A percentile compares a stretch with the other conserved stretches of the same genome.
Evolutionary conservation across 306 rosid species (phyloP).

Genomic region (Medicago arabica): DNA sequence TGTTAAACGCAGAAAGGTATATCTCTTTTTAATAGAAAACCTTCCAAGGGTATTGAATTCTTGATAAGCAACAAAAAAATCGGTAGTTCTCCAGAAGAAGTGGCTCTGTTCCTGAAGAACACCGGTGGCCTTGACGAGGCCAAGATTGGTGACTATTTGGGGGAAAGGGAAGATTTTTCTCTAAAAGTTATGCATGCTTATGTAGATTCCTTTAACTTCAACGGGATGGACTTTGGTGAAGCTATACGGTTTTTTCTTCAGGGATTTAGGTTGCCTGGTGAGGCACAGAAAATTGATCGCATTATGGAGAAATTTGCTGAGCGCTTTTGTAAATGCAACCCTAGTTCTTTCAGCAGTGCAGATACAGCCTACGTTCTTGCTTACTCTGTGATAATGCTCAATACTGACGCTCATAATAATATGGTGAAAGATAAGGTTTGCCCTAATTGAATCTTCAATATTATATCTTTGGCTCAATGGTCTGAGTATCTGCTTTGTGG

Average conservation of each 20-base stretch:
- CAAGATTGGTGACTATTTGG: slow-evolving; percentile 93
- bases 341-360: slow-evolving; percentile 95
- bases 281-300: slow-evolving; percentile 99
- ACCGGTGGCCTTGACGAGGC: slow-evolving; percentile 81
- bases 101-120: slow-evolving; percentile 88
- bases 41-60: slow-evolving; percentile 94
- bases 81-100: slow-evolving; percentile 86
- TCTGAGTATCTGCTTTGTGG: slow-evolving; percentile 22
- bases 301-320: slow-evolving; percentile 99
- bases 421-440: slow-evolving; percentile 98
- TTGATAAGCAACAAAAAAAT: slow-evolving; percentile 77
- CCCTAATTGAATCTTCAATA: slow-evolving; percentile 42
- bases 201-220: slow-evolving; percentile 93
- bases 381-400: slow-evolving; percentile 98
- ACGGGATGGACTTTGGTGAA: slow-evolving; percentile 91
- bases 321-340: slow-evolving; percentile 96
- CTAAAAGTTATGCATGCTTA: slow-evolving; percentile 99
- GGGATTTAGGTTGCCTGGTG: slow-evolving; percentile 99
- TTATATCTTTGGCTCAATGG: slow-evolving; percentile 31
- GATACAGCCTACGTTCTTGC: slow-evolving; percentile 99
- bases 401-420: slow-evolving; percentile 96
- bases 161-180: slow-evolving; percentile 94
- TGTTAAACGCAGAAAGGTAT: slow-evolving; percentile 93
- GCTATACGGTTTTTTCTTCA: slow-evolving; percentile 92
- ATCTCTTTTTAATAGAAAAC: slow-evolving; percentile 88